Percentiles rank a stretch among this genome's conserved stretches.
phyloP scores from a whole-genome alignment of 108 stramenopile species.

The Fistulifera pelliculosa region DNA sequence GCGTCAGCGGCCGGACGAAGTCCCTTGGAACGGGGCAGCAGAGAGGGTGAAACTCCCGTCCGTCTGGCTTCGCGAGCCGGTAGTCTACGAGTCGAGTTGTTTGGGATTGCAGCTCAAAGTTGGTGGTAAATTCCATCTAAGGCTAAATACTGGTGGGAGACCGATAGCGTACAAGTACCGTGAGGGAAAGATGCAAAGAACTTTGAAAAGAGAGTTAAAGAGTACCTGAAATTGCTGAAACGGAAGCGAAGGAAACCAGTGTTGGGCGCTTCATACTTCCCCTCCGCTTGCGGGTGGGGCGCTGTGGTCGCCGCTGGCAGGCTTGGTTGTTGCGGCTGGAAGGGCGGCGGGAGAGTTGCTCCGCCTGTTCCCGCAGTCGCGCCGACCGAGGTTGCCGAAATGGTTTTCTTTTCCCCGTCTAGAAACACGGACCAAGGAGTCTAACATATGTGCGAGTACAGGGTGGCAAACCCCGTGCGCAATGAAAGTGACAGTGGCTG shows the following conservation, averaged over 20 bases:
- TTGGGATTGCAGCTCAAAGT: conserved; percentile 94
- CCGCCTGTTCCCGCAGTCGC: conserved; percentile 20
- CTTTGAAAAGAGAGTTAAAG: conserved; percentile 98
- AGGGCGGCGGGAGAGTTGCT: conserved; percentile 10
- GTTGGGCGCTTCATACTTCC: conserved; percentile 54
- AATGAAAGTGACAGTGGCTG: conserved; percentile 90
- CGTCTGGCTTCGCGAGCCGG: conserved; percentile 54
- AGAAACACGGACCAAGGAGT: conserved; percentile 27
- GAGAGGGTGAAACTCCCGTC: conserved; percentile 94
- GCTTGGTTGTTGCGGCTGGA: conserved; percentile 29
- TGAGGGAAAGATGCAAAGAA: conserved; percentile 93
- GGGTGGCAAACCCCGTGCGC: conserved; percentile 80
- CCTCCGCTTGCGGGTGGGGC: conserved; percentile 44
- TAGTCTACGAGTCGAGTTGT: conserved; percentile 88
- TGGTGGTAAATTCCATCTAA: conserved; percentile 96
- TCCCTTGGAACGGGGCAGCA: conserved; percentile 86
- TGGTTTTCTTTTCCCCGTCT: conserved; percentile 24
- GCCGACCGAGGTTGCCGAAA: conserved; percentile 52
- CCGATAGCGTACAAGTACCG: conserved; percentile 95
- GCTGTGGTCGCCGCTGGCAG: conserved; percentile 53
- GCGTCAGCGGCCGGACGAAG: conserved; percentile 62
- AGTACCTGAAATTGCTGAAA: conserved; percentile 97
- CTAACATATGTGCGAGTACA: conserved; percentile 61
- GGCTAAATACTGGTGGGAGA: conserved; percentile 91
- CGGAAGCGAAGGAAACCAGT: conserved; percentile 90